Percentiles rank a stretch among this genome's conserved stretches.
These are phyloP conservation scores for Puccinia horiana DNA, from an alignment of 1,284 basidiomycete genomes.

Conservation along the genomic window DNA sequence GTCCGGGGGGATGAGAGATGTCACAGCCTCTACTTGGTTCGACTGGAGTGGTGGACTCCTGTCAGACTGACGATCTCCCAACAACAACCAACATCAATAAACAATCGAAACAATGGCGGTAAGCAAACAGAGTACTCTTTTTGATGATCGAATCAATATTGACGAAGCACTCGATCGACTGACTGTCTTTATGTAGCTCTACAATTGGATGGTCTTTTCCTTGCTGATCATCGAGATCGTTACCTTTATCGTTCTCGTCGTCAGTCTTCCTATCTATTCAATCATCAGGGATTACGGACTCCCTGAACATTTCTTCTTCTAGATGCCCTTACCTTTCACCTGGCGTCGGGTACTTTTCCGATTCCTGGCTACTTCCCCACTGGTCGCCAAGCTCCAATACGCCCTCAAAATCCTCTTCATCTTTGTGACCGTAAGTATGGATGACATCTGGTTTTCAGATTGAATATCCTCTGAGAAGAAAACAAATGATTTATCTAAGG, in stretches of 20 bases:
- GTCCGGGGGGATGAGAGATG: no score
- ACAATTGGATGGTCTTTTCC: constrained; percentile 49
- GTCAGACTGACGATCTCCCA: no score
- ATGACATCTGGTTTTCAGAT: neutral
- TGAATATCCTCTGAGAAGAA: no score
- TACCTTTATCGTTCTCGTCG: constrained; percentile 44
- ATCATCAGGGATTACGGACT: neutral
- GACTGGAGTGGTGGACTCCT: no score
- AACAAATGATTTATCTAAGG: no score
- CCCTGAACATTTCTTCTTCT: neutral
- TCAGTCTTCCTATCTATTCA: neutral
- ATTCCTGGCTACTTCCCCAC: constrained; percentile 66
- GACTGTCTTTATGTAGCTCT: constrained; percentile 5
- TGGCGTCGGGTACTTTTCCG: constrained; percentile 71
- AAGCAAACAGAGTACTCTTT: neutral
- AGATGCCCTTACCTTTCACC: constrained; percentile 72
- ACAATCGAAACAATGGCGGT: constrained; percentile 3
- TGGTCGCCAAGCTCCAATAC: constrained; percentile 64
- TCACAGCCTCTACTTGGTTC: no score
- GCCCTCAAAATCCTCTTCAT: constrained; percentile 89
- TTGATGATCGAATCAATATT: neutral
- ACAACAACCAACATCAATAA: neutral
- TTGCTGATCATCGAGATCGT: constrained; percentile 47
- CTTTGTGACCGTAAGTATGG: constrained; percentile 61
- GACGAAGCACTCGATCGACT: neutral